A percentile compares a stretch with the other conserved stretches of the same genome.
These are phyloP conservation scores for Rhodotorula babjevae DNA, from an alignment of 768 basidiomycete species.

Conservation along the genomic window DNA sequence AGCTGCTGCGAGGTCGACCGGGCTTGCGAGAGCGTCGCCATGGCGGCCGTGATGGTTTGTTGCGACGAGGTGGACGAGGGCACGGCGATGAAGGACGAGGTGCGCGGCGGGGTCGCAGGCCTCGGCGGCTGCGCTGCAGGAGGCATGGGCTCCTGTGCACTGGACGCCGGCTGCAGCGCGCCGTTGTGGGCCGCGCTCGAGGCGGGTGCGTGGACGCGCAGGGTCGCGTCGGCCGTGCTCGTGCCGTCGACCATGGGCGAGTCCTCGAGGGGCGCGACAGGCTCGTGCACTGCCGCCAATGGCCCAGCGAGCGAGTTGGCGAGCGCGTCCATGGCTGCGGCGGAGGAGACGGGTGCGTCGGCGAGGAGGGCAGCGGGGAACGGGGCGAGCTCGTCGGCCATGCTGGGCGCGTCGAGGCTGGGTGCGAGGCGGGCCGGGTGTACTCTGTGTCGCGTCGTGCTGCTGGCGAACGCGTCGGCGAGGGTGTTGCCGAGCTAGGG, in stretches of 20 bases:
- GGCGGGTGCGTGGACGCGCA: too few relatives aligned
- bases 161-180: neutral
- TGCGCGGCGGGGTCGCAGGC: neutral
- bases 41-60: neutral
- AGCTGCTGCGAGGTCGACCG: neutral
- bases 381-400: too few relatives aligned
- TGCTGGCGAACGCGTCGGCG: too few relatives aligned
- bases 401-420: too few relatives aligned
- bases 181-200: neutral
- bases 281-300: neutral
- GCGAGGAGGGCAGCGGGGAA: too few relatives aligned
- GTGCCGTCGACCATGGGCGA: neutral
- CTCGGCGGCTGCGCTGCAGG: neutral
- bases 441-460: too few relatives aligned
- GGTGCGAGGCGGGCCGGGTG: too few relatives aligned
- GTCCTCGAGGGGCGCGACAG: neutral
- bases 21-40: neutral
- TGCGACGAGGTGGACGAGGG: slow-evolving; percentile 9
- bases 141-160: neutral
- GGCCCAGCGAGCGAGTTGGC: neutral
- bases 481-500: too few relatives aligned
- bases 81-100: neutral
- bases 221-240: neutral
- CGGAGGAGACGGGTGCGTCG: too few relatives aligned
- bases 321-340: too few relatives aligned